Percentiles rank a stretch among this genome's conserved stretches.
These are phyloP conservation scores for Ambrosia artemisiifolia DNA, from an alignment of 129 eudicot genomes.

Conservation along the genomic window DNA sequence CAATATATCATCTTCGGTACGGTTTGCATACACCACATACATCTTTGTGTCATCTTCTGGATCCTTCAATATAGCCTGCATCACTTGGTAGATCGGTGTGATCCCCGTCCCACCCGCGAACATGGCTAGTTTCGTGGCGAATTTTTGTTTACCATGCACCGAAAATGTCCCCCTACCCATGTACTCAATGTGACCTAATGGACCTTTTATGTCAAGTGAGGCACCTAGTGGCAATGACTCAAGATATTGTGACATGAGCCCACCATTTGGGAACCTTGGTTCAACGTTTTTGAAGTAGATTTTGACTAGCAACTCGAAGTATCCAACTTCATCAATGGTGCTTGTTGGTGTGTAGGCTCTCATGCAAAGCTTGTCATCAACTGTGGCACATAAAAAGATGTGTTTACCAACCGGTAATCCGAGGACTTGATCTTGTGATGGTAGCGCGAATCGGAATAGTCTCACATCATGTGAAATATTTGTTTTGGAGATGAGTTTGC, in stretches of 20 bases:
- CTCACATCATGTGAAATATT: slow-evolving; percentile 71
- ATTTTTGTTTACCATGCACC: slow-evolving; percentile 67
- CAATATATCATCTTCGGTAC: slow-evolving; percentile 92
- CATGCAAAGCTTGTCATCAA: slow-evolving; percentile 85
- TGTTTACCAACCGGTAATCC: slow-evolving; percentile 92
- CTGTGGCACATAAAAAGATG: slow-evolving; percentile 67
- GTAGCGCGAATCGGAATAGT: slow-evolving; percentile 67
- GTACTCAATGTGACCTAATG: slow-evolving; percentile 94
- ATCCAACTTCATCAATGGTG: slow-evolving; percentile 60
- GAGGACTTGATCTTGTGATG: slow-evolving; percentile 57
- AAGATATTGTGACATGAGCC: slow-evolving; percentile 72
- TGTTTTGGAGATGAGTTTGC: slow-evolving; percentile 58
- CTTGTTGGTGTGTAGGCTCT: slow-evolving; percentile 91
- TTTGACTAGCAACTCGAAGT: slow-evolving; percentile 78
- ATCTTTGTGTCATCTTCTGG: slow-evolving; percentile 84
- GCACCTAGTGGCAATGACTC: slow-evolving; percentile 61
- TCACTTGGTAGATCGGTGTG: slow-evolving; percentile 87
- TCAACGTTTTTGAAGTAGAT: slow-evolving; percentile 64
- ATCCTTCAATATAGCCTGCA: slow-evolving; percentile 83
- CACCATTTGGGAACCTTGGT: slow-evolving; percentile 87
- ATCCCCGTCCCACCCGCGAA: slow-evolving; percentile 95
- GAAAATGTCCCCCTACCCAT: slow-evolving; percentile 64
- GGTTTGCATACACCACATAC: slow-evolving; percentile 84
- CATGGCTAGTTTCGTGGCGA: slow-evolving; percentile 77
- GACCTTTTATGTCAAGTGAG: slow-evolving; percentile 66